Evolutionary conservation across 2,329 filamentous ascomycete genomes (phyloP), one percentile per base, ranked within the genome.

Genomic region (Grosmannia huntii): DNA sequence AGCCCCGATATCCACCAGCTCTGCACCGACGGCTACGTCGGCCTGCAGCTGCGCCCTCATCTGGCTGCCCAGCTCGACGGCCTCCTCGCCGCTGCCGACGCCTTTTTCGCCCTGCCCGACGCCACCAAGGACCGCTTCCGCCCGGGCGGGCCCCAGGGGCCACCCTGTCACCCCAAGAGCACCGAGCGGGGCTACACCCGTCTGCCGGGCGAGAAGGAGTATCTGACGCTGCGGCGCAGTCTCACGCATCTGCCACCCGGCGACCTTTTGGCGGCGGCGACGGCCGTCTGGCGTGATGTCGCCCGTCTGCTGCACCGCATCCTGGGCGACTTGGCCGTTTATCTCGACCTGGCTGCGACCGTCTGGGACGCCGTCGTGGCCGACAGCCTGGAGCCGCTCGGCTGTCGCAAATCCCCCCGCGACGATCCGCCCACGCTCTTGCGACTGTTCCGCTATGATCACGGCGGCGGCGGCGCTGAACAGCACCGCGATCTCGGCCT

Each of bases 361-460:
- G 63, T 57, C 9, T 64, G 61, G 61, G 60, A 62, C 48, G n/a
- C 23, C 14, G 25, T 64, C 19, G 59, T 62, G 4, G 50, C 25
- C 38, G 61, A 62, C 61, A 62, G 61, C 27, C 59, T 64, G 6
- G 56, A 53, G 25, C 60, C 60, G 25, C n/a, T n/a, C n/a, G 44
- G 55, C 38, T 48, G 53, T 21, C 21, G 44, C 33, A 49, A 21
- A 33, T 33, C 31, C 31, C 59, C 59, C 14, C 58, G 55, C 25
- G n/a, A 62, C 54, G 62, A 64, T 57, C 61, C 64, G 31, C 62
- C 64, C 7, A 62, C 64, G 14, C 57, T 65, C 55, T 56, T 64
- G 58, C 62, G 64, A 3, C 58, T 65, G 6, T 65, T 65, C 52
- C 61, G 63, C 38, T 65, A 65, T 52, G 63, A 61, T 28, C 61